Evolutionary conservation across 139 green algal species (phyloP), one percentile per base, ranked within the genome.

Genomic region (Tetradesmus obliquus): DNA sequence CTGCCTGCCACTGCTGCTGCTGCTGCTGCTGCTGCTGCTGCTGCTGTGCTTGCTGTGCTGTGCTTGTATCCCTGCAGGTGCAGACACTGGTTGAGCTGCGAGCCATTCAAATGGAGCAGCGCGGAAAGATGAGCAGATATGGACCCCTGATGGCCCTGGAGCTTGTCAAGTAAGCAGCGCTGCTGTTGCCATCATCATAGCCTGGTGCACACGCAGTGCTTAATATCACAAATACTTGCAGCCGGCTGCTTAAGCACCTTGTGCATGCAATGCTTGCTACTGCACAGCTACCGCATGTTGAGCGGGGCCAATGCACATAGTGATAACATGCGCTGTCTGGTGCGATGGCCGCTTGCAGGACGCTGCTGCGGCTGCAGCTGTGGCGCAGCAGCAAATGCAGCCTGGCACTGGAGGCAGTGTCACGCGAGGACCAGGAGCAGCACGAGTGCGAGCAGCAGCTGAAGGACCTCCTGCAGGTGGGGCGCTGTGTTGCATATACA

Each of bases 31-130:
- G 60, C 60, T 71, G 19, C 60, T 19, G 60, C 20, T 86, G 82
- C 82, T 57, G 55, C 82, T 57, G 55, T 20, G 53, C 54, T 74
- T 24, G 66, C 66, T 13, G 15, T 71, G 60, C 9, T 15, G 60
- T 45, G 60, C 19, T 10, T 71, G 60, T 13, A 20, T 1, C 17
- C 15, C 66, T 84, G 22, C 87, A 96, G 94, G 87, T 96, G 5
- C 91, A 95, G 74, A 95, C 92, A 3, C 88, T 96, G 1, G 92
- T 96, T n/a, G 94, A 96, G 93, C 90, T 96, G 83, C 94, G 93
- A 0, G 92, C 66, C 22, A 95, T 96, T 79, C 85, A 91, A 10
- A 58, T 96, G 79, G 94, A 96, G 93, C 15, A 87, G 60, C 66
- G 71, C 6, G 94, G 94, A 5, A 93, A 93, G 53, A 92, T 94